These are phyloP conservation scores for Anethum foeniculum DNA, from an alignment of 140 eudicot genomes.

Conservation along the genomic window DNA sequence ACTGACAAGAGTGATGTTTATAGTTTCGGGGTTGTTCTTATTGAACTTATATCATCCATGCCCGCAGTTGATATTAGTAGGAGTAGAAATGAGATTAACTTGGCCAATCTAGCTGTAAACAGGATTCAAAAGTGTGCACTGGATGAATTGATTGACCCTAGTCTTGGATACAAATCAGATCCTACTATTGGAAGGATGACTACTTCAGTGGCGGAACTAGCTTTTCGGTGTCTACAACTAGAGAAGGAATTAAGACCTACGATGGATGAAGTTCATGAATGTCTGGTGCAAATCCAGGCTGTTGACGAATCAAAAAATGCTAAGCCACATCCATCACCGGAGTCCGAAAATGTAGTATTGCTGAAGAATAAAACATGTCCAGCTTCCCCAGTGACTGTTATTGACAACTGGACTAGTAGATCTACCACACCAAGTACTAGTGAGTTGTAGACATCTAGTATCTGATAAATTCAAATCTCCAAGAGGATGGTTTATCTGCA, in stretches of 20 bases:
- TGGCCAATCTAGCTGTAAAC: conserved; percentile 28
- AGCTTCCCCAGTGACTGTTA: conserved; percentile 21
- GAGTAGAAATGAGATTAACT: conserved; percentile 28
- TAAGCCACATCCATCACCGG: conserved; percentile 23
- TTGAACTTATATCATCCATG: conserved; percentile 49
- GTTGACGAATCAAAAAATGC: neutral
- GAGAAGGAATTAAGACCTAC: conserved; percentile 40
- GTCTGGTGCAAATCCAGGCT: conserved; percentile 21
- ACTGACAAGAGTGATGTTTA: conserved; percentile 65
- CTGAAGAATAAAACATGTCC: conserved; percentile 15
- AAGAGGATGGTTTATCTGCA: neutral
- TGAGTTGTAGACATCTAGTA: neutral
- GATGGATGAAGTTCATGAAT: conserved; percentile 31
- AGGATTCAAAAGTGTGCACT: conserved; percentile 26
- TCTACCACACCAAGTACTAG: conserved; percentile 18
- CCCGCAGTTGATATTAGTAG: conserved; percentile 35
- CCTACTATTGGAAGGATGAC: conserved; percentile 29
- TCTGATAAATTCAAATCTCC: neutral
- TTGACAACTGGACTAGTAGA: conserved; percentile 21
- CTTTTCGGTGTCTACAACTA: conserved; percentile 31
- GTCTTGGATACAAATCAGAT: conserved; percentile 22
- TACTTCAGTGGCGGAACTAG: conserved; percentile 26
- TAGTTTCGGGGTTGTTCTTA: conserved; percentile 77
- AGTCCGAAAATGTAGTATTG: conserved; percentile 26
- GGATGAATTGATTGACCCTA: conserved; percentile 27